Base-by-base conservation (phyloP, 148 eudicot species). In the Rhododendron griersonianum region DNA sequence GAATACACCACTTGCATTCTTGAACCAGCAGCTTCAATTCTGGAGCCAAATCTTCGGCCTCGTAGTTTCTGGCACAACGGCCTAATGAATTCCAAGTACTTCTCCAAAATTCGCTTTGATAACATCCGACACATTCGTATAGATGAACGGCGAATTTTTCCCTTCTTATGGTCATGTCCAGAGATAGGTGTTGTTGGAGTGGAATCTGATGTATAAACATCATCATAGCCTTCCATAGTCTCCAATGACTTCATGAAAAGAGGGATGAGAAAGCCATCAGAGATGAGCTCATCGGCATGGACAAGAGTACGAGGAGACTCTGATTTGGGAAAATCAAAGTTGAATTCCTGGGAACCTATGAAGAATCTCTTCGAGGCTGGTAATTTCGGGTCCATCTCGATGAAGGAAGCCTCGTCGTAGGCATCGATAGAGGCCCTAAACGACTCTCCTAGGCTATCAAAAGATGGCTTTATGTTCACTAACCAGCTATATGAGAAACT, bases 401-500 rank as follows among this genome's bases (percentile, higher is more conserved):
- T 96, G 92, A 96, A 96, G 37, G 91, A 90, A 50, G 95, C 86
- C 76, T 91, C 93, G 84, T 91, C 91, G 37, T 88, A 88, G 7
- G 89, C 90, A 87, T 95, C 96, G 73, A 93, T 48, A 16, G 93
- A 89, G 78, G 91, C 89, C 81, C 95, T 87, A 81, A 89, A 90
- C 47, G 98, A 93, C 30, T 91, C 92, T 45, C 89, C 91, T 39
- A 88, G 81, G 87, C 90, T 90, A 65, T 93, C 98, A 50, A 93
- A 86, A 45, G 98, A 91, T 80, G 95, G 96, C 83, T 91, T 91
- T 15, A 92, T 83, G 89, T 95, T 93, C n/a, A 93, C 89, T 86
- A 92, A 84, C 98, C 98, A 95, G 83, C 96, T 93, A 48, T 92
- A 93, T 44, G 98, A 94, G 91, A 95, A 95, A 86, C 98, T 95